Conservation (phyloP, 345 rosid genomes). For the Clarkia xantiana region DNA sequence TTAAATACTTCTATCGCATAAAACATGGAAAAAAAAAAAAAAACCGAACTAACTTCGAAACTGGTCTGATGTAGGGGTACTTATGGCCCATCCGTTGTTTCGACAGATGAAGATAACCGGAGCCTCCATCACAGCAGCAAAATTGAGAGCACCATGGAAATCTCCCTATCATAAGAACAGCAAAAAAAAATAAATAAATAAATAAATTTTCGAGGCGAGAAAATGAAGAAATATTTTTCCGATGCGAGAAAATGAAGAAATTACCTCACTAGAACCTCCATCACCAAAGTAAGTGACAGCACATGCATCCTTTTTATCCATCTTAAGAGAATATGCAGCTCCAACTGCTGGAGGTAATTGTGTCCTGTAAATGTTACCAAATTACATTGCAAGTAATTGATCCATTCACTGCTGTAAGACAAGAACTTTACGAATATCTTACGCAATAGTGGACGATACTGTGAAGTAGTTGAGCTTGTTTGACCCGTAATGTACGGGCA, state of each 20-base stretch:
- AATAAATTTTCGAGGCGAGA: background rate
- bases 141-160: constrained; percentile 64
- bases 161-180: constrained; percentile 47
- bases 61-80: constrained; percentile 69
- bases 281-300: constrained; percentile 63
- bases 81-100: constrained; percentile 90
- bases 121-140: constrained; percentile 66
- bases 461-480: constrained; percentile 35
- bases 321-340: constrained; percentile 78
- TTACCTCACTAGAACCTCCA: constrained; percentile 76
- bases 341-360: constrained; percentile 85
- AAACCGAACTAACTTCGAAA: constrained; percentile 42
- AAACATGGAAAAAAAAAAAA: background rate
- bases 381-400: background rate
- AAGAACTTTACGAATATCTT: constrained; percentile 9
- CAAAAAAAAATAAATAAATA: background rate
- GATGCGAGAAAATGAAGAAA: background rate
- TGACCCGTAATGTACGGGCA: constrained; percentile 51
- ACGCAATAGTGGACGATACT: constrained; percentile 49
- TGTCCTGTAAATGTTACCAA: constrained; percentile 22
- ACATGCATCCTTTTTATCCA: constrained; percentile 68
- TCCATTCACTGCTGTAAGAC: background rate
- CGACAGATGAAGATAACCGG: constrained; percentile 76
- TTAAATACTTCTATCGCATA: too few relatives aligned
- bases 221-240: background rate